A percentile compares a stretch with the other conserved stretches of the same genome.
These are phyloP conservation scores for Fraxinus cuspidata DNA, from an alignment of 257 asterid species.

Conservation along the genomic window DNA sequence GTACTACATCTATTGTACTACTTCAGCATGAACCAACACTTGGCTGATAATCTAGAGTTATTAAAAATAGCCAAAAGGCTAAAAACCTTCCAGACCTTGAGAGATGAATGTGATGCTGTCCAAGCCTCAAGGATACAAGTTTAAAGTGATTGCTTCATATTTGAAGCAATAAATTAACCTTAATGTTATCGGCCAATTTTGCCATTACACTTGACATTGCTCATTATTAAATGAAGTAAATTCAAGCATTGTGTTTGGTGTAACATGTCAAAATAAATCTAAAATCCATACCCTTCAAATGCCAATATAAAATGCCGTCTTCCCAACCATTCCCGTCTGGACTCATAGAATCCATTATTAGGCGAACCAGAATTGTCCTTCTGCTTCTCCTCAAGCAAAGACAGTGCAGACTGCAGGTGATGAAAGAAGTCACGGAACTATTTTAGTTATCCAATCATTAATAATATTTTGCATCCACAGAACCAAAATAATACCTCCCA, in stretches of 20 bases:
- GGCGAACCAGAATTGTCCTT: conserved; percentile 64
- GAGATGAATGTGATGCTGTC: not conserved
- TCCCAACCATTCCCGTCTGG: conserved; percentile 99
- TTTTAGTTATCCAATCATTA: not conserved
- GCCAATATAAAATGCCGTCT: conserved; percentile 82
- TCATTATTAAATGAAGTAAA: conserved; percentile 7
- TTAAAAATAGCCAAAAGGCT: not conserved
- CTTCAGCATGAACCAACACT: not conserved
- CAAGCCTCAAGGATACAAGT: conserved; percentile 8
- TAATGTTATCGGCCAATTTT: not conserved
- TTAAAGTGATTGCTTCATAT: conserved; percentile 2
- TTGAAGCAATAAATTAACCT: conserved; percentile 14
- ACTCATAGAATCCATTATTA: conserved; percentile 77
- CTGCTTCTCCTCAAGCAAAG: conserved; percentile 79
- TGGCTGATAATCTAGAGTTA: not conserved
- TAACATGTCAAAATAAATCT: conserved; percentile 12
- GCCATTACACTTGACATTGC: conserved; percentile 7
- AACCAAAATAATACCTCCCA: conserved; percentile 68
- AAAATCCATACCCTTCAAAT: conserved; percentile 63
- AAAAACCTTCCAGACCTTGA: not conserved
- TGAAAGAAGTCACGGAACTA: conserved; percentile 12
- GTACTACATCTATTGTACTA: not conserved
- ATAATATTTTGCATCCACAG: not conserved
- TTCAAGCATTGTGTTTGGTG: not conserved
- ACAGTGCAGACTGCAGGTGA: conserved; percentile 71